These are phyloP conservation scores for Phialocephala sp. DNA, from an alignment of 2,329 filamentous ascomycete genomes.

Conservation along the genomic window DNA sequence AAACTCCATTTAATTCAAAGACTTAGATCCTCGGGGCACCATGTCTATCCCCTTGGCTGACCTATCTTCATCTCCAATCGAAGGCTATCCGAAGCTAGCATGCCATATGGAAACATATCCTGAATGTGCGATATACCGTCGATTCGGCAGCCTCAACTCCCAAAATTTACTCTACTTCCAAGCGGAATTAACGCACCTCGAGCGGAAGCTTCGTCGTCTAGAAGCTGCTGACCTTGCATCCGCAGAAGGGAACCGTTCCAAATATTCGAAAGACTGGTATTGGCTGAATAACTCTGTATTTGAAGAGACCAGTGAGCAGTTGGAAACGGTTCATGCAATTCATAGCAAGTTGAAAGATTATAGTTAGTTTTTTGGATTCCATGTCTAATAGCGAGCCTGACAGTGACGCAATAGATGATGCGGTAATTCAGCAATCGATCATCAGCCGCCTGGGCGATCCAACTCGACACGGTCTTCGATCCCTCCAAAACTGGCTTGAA, in stretches of 20 bases:
- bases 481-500: constrained; percentile 19
- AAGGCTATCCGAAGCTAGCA: constrained; percentile 16
- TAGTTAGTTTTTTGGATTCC: constrained; percentile 5
- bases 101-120: constrained; percentile 9
- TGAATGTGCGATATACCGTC: constrained; percentile 12
- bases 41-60: constrained; percentile 1
- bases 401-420: constrained; percentile 5
- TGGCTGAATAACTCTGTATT: constrained; percentile 1
- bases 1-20: background rate
- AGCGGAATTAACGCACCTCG: constrained; percentile 1
- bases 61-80: background rate
- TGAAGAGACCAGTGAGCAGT: constrained; percentile 9
- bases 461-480: background rate
- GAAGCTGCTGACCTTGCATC: background rate
- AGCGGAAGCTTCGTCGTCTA: background rate
- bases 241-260: background rate
- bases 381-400: background rate
- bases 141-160: constrained; percentile 10
- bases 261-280: constrained; percentile 12
- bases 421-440: constrained; percentile 10
- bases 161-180: constrained; percentile 17
- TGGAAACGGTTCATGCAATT: background rate
- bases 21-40: background rate
- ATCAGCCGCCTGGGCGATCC: constrained; percentile 12
- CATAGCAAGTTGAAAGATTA: constrained; percentile 17